These are phyloP conservation scores for Melastoma candidum DNA, from an alignment of 441 rosid species.

Conservation along the genomic window DNA sequence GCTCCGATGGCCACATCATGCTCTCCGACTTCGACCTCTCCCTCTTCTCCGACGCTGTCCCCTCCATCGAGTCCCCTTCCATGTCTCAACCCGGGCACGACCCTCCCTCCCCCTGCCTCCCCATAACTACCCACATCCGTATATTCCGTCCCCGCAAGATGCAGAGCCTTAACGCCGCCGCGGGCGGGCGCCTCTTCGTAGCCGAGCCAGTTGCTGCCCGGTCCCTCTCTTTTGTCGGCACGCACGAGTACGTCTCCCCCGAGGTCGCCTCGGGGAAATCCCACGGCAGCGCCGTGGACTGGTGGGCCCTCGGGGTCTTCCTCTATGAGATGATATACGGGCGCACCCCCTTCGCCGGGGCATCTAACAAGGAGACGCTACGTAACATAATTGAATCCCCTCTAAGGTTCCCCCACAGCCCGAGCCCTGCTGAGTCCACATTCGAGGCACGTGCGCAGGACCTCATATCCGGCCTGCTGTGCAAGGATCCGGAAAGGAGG, in stretches of 20 bases:
- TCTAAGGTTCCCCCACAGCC: slow-evolving; percentile 37
- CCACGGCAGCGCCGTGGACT: slow-evolving; percentile 72
- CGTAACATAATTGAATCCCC: slow-evolving; percentile 50
- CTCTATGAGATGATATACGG: slow-evolving; percentile 69
- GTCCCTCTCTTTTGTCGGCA: slow-evolving; percentile 66
- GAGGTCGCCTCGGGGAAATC: slow-evolving; percentile 67
- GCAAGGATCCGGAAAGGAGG: slow-evolving; percentile 43
- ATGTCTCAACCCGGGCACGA: slow-evolving; percentile 22
- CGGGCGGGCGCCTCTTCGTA: slow-evolving; percentile 40
- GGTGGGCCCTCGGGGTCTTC: slow-evolving; percentile 75
- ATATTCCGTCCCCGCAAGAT: slow-evolving; percentile 52
- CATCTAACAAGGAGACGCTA: slow-evolving; percentile 48
- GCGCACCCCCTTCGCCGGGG: slow-evolving; percentile 53
- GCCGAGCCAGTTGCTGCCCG: slow-evolving; percentile 66
- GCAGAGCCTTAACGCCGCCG: slow-evolving; percentile 30
- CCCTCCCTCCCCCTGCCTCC: slow-evolving; percentile 26
- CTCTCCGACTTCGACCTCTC: slow-evolving; percentile 75
- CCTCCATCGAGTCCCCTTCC: slow-evolving; percentile 54
- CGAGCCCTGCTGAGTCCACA: slow-evolving; percentile 25
- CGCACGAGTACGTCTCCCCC: slow-evolving; percentile 76
- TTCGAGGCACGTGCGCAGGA: slow-evolving; percentile 44
- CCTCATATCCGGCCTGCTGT: slow-evolving; percentile 40
- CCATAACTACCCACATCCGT: slow-evolving; percentile 26
- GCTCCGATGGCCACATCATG: slow-evolving; percentile 82
- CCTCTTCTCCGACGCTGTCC: slow-evolving; percentile 62